Evolutionary conservation across 164 flowering plant genomes (phyloP).

Genomic region (Pachysandra terminalis): DNA sequence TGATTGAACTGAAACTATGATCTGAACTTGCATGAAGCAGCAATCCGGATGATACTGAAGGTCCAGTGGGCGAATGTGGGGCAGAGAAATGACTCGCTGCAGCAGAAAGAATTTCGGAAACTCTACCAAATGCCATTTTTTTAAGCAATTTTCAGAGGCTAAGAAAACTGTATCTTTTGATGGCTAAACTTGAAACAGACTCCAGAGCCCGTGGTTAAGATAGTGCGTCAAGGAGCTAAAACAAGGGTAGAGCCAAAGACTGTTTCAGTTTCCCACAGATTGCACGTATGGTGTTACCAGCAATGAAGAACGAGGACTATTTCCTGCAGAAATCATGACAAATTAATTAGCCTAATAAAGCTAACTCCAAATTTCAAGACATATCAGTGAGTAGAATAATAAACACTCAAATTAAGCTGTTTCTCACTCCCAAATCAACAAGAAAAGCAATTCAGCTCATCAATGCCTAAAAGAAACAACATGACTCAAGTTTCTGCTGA

Average conservation of each 20-base stretch:
- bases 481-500: no score
- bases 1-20: constrained; percentile 30
- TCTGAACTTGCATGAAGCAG: constrained; percentile 36
- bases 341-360: not conserved
- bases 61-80: constrained; percentile 33
- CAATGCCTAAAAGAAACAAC: no score
- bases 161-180: constrained; percentile 6
- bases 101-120: constrained; percentile 30
- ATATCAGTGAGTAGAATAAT: no score
- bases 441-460: not conserved
- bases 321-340: constrained; percentile 17
- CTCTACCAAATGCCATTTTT: constrained; percentile 41
- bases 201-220: constrained; percentile 1
- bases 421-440: no score
- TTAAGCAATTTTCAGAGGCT: not conserved
- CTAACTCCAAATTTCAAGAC: not conserved
- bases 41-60: constrained; percentile 35
- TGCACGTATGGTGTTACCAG: not conserved
- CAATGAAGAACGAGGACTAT: constrained; percentile 1
- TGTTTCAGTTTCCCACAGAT: constrained; percentile 3
- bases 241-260: constrained; percentile 3
- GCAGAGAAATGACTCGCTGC: constrained; percentile 35
- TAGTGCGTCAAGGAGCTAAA: not conserved
- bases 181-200: constrained; percentile 1
- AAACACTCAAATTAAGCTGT: not conserved